Evolutionary conservation across 441 rosid genomes (phyloP), one percentile per base, ranked within the genome.

Genomic region (Pelargonium australe): DNA sequence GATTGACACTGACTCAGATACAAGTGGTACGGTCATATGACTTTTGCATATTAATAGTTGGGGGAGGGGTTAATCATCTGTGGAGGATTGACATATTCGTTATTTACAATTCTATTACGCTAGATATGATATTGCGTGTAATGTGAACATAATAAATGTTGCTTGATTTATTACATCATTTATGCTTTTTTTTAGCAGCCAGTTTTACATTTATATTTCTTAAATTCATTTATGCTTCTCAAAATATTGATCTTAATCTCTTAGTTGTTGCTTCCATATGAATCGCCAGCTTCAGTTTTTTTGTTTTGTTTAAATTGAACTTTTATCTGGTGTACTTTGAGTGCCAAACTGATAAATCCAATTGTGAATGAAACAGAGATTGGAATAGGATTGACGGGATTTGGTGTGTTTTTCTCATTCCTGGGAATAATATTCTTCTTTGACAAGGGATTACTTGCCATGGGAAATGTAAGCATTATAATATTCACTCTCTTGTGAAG

Each of bases 401-500:
- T 94, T 80, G 96, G 98, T 70, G 79, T 88, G 49, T 94, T 94
- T 85, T 94, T 94, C 85, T 87, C 98, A 37, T 79, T 94, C 65
- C 74, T 91, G 81, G 97, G 97, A 74, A 78, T 94, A 44, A 47
- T 91, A 64, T 89, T 91, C 79, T 84, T 91, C 81, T 91, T 94
- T 7, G 98, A 89, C 72, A 89, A 94, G 83, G 98, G 98, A 70
- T 81, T 94, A 63, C 88, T 91, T 60, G 98, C 97, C 73, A 89
- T 91, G 97, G 98, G 98, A 77, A 94, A 94, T 85, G 96, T 94
- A 79, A 83, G 92, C 79, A 14, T 16, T 14, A 41, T 64, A 49
- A 40, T 58, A 53, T 69, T 17, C 25, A 4, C 57, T 7, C 44
- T 53, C 49, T 37, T 7, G 57, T 31, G 45, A 34, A 10, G 28